Base-by-base conservation (phyloP, 2,329 filamentous ascomycete genomes). In the Alternaria consortialis region DNA sequence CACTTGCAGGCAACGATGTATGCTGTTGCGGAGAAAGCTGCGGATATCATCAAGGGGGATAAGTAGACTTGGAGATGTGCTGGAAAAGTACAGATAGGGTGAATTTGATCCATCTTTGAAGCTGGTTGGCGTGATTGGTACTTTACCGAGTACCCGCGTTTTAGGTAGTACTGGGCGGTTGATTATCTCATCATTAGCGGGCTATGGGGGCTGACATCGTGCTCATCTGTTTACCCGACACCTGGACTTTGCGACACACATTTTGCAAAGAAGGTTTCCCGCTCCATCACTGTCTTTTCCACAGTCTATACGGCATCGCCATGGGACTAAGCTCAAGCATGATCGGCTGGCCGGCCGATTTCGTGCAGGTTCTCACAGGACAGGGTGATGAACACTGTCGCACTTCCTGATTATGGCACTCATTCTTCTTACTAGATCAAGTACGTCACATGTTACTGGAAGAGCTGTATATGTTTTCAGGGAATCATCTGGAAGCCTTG, bases 1-100 rank as follows among this genome's bases (percentile, higher is more conserved):
- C 69, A 74, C 60, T 27, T 69, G 23, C 67, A 69, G 43, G 64
- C 65, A 8, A 74, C 68, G 5, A 66, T 72, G 55, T 75, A 74
- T 65, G 69, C 68, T 15, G 56, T 73, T 25, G 66, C 66, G 2
- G 70, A 72, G 56, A 73, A 74, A 46, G 68, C 71, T 7, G 70
- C 68, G 2, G 71, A 73, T 57, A 62, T 74, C 11, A 71, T 75
- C 39, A 72, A 72, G 42, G 31, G 23, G 7, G n/a, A 7, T 48
- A 2, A 23, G 23, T 5, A 43, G 3, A 15, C 11, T 5, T 48
- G n/a, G 5, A 31, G 2, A n/a, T 7, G n/a, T 6, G 2, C n/a
- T 40, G n/a, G 2, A 1, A 9, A 11, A 20, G n/a, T 2, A 11
- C 4, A 7, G 4, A 32, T 13, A 12, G 15, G 1, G n/a, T 27